These are phyloP conservation scores for Hanseniaspora taiwanica DNA, from an alignment of 805 yeast species.

Conservation along the genomic window DNA sequence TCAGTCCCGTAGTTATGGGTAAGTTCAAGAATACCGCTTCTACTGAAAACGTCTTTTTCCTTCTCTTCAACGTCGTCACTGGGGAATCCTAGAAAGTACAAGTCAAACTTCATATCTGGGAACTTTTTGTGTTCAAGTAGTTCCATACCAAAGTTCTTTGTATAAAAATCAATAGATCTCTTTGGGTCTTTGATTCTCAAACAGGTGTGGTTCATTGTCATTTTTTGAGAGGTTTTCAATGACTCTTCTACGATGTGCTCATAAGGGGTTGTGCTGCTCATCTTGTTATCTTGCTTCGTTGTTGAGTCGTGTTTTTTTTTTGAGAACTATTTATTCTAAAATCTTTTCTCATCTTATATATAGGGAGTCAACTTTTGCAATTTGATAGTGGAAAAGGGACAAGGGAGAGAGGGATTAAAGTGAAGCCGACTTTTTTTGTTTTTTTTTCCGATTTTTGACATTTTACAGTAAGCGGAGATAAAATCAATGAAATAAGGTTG, in stretches of 20 bases:
- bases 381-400: background rate
- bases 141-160: slow-evolving; percentile 60
- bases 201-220: slow-evolving; percentile 55
- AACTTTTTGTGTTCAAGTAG: slow-evolving; percentile 38
- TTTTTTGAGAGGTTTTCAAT: too few relatives aligned
- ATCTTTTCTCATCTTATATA: too few relatives aligned
- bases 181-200: slow-evolving; percentile 75
- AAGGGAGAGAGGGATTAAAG: background rate
- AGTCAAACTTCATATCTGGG: slow-evolving; percentile 43
- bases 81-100: slow-evolving; percentile 50
- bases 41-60: slow-evolving; percentile 18
- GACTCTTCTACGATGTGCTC: too few relatives aligned
- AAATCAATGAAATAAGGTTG: too few relatives aligned
- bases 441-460: background rate
- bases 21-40: slow-evolving; percentile 64
- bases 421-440: background rate
- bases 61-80: slow-evolving; percentile 21
- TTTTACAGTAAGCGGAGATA: too few relatives aligned
- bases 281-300: background rate
- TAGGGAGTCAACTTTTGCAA: too few relatives aligned
- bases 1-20: slow-evolving; percentile 72
- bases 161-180: slow-evolving; percentile 59
- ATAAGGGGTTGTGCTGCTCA: too few relatives aligned
- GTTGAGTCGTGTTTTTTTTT: background rate
- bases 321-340: background rate